Conservation (phyloP, 306 rosid species). For the Acacia confusa region DNA sequence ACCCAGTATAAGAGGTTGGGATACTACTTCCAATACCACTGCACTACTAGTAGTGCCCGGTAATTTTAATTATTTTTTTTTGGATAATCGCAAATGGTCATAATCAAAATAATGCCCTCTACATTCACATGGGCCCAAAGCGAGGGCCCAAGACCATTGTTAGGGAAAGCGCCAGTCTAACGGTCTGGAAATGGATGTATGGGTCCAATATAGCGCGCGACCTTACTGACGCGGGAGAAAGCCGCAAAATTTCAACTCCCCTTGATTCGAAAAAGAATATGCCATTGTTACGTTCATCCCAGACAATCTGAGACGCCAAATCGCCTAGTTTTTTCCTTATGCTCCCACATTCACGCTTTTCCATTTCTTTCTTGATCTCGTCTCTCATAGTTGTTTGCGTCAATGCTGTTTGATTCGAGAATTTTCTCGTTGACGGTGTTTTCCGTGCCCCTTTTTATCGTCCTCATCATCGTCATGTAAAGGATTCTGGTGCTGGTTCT, state of each 20-base stretch:
- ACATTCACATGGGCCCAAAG: not conserved
- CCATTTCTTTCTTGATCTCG: conserved; percentile 8
- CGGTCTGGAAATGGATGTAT: not conserved
- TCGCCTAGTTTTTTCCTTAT: conserved; percentile 24
- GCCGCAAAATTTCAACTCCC: not conserved
- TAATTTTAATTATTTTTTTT: too few relatives aligned
- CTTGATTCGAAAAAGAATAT: conserved; percentile 37
- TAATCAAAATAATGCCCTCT: not conserved
- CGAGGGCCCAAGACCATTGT: not conserved
- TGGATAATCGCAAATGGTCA: too few relatives aligned
- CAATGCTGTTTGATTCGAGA: conserved; percentile 10
- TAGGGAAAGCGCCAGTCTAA: not conserved
- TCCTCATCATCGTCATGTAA: conserved; percentile 18
- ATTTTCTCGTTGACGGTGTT: not conserved
- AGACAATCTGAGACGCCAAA: conserved; percentile 53
- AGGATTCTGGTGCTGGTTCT: conserved; percentile 44
- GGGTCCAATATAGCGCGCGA: not conserved
- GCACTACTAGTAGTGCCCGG: too few relatives aligned
- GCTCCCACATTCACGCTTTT: conserved; percentile 28
- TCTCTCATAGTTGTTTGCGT: not conserved
- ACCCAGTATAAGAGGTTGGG: too few relatives aligned
- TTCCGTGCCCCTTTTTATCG: not conserved
- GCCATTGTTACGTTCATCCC: conserved; percentile 49
- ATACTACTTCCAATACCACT: too few relatives aligned
- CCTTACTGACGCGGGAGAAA: not conserved